phyloP scores from a whole-genome alignment of 1,284 basidiomycete genomes.

The Exsudoporus floridanus region DNA sequence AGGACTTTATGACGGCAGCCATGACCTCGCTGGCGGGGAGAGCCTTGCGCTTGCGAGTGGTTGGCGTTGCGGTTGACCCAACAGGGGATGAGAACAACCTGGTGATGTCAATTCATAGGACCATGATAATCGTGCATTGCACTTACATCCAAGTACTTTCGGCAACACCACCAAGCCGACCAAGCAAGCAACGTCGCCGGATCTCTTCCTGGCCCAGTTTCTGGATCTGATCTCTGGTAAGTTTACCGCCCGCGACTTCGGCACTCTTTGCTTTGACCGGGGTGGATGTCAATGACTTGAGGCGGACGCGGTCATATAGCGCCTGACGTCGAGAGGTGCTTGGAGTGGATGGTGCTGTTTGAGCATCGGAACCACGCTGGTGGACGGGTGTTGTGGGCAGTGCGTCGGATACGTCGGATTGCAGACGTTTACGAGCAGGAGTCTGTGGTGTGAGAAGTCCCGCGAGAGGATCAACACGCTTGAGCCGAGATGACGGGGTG shows the following conservation, averaged over 20 bases:
- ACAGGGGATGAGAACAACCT: slow-evolving; percentile 65
- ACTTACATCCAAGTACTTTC: slow-evolving; percentile 84
- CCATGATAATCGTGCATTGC: neutral
- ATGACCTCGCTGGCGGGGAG: slow-evolving; percentile 64
- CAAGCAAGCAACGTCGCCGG: slow-evolving; percentile 68
- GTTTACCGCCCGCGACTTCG: slow-evolving; percentile 41
- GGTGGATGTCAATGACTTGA: slow-evolving; percentile 62
- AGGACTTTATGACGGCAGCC: slow-evolving; percentile 70
- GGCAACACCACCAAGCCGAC: slow-evolving; percentile 73
- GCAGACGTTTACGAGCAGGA: slow-evolving; percentile 43
- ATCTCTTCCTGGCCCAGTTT: slow-evolving; percentile 74
- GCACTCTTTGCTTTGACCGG: slow-evolving; percentile 57
- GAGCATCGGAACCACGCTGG: slow-evolving; percentile 53
- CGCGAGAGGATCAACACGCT: slow-evolving; percentile 33
- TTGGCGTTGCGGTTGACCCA: slow-evolving; percentile 49
- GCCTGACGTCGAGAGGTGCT: slow-evolving; percentile 71
- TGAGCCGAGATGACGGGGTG: slow-evolving; percentile 49
- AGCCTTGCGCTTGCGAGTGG: slow-evolving; percentile 63
- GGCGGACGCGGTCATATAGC: slow-evolving; percentile 73
- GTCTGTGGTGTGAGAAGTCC: slow-evolving; percentile 48
- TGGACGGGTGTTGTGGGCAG: slow-evolving; percentile 64
- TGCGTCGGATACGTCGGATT: slow-evolving; percentile 36
- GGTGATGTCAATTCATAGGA: neutral
- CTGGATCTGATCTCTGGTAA: slow-evolving; percentile 64
- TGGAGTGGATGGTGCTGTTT: slow-evolving; percentile 64